A percentile compares a stretch with the other conserved stretches of the same genome.
Conservation (phyloP, 164 flowering plant genomes). For the Vitis cinerea region DNA sequence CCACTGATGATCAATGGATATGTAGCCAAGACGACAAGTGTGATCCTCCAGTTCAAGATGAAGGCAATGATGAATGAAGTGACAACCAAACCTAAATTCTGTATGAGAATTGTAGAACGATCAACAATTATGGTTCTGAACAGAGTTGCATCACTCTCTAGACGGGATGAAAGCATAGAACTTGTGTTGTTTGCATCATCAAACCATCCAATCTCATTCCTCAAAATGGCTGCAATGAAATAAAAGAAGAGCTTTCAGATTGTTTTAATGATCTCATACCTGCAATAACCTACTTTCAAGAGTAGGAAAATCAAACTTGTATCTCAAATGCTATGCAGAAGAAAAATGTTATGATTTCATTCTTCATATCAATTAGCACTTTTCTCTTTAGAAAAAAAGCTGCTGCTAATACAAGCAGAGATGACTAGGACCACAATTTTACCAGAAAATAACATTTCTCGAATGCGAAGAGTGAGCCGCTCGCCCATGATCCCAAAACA, state of each 20-base stretch:
- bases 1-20: constrained; percentile 82
- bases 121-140: constrained; percentile 78
- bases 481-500: constrained; percentile 93
- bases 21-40: constrained; percentile 79
- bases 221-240: constrained; percentile 67
- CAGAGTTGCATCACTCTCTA: constrained; percentile 83
- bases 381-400: too few species aligned
- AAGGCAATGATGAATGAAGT: constrained; percentile 80
- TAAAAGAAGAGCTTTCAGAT: neutral
- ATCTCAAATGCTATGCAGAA: too few species aligned
- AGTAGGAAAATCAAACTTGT: too few species aligned
- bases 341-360: too few species aligned
- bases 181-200: constrained; percentile 73
- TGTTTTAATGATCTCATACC: too few species aligned
- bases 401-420: neutral
- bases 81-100: constrained; percentile 60
- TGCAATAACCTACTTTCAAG: too few species aligned
- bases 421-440: constrained; percentile 4
- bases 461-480: constrained; percentile 82
- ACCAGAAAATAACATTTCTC: constrained; percentile 91
- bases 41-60: constrained; percentile 89
- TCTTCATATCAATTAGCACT: too few species aligned
- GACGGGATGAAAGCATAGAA: constrained; percentile 76
- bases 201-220: constrained; percentile 95
- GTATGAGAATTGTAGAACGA: constrained; percentile 73